Evolutionary conservation across 163 green algal species (phyloP).

Genomic region (Prototheca cutis): DNA sequence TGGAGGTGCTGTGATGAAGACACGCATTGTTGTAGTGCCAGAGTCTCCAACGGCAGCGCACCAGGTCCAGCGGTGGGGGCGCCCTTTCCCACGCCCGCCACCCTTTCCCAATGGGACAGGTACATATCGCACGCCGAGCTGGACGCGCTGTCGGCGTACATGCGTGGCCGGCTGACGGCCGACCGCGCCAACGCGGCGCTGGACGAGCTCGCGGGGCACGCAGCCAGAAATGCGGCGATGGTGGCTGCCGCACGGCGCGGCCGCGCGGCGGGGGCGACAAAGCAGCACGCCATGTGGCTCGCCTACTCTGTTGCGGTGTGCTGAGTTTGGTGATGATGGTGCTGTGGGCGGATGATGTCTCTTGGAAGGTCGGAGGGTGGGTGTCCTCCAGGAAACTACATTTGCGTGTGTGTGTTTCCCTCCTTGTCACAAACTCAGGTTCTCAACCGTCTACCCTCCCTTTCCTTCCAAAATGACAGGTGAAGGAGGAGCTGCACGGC

Average conservation of each 20-base stretch:
- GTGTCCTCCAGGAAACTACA: neutral
- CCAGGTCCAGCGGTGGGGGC: too few species aligned
- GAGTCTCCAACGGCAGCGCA: too few species aligned
- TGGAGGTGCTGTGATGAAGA: too few species aligned
- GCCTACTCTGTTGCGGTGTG: slow-evolving; percentile 41
- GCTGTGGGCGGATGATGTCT: neutral
- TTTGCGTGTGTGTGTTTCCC: neutral
- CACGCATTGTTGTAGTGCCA: too few species aligned
- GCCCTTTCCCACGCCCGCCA: too few species aligned
- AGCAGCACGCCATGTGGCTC: slow-evolving; percentile 46
- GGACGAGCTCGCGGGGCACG: slow-evolving; percentile 47
- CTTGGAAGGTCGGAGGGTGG: neutral
- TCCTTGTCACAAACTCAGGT: too few species aligned
- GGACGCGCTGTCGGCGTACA: slow-evolving; percentile 40
- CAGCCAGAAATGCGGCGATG: slow-evolving; percentile 29
- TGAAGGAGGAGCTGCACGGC: slow-evolving; percentile 33
- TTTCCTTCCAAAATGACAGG: slow-evolving; percentile 4
- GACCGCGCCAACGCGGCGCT: slow-evolving; percentile 66
- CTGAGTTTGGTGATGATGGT: too few species aligned
- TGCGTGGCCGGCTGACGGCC: slow-evolving; percentile 44
- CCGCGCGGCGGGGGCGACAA: slow-evolving; percentile 27
- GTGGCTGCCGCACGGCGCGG: slow-evolving; percentile 28
- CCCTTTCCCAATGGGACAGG: slow-evolving; percentile 9
- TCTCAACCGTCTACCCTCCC: too few species aligned
- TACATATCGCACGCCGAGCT: slow-evolving; percentile 57